Percentiles rank a stretch among this genome's conserved stretches.
phyloP scores from a whole-genome alignment of 805 yeast species.

The Yarrowia yakushimensis region DNA sequence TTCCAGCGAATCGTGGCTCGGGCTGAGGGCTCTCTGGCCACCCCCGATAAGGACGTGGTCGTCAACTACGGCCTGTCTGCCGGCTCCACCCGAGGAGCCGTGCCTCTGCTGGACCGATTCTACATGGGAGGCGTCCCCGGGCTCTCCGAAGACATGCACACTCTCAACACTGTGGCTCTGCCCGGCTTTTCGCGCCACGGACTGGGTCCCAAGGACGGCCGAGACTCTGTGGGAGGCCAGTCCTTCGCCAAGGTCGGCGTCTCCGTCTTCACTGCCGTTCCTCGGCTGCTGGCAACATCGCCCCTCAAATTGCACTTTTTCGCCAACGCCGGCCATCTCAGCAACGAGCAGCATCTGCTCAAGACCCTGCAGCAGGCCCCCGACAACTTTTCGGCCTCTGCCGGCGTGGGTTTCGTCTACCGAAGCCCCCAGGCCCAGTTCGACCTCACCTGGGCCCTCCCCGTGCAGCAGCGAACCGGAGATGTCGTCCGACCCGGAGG shows the following conservation, averaged over 20 bases:
- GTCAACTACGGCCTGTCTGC: conserved; percentile 18
- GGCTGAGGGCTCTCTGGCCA: conserved; percentile 6
- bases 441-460: conserved; percentile 24
- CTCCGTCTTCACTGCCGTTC: background rate
- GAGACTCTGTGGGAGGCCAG: conserved; percentile 22
- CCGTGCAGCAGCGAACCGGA: conserved; percentile 19
- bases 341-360: conserved; percentile 17
- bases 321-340: conserved; percentile 16
- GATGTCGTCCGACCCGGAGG: conserved; percentile 20
- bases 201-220: conserved; percentile 24
- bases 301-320: conserved; percentile 22
- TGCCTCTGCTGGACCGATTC: conserved; percentile 23
- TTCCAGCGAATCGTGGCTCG: conserved; percentile 8
- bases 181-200: conserved; percentile 22
- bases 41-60: conserved; percentile 2
- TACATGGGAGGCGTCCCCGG: conserved; percentile 24
- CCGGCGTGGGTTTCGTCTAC: conserved; percentile 21
- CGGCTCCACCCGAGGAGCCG: conserved; percentile 16
- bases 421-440: conserved; percentile 22
- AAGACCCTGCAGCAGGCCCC: conserved; percentile 9
- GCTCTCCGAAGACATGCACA: conserved; percentile 8
- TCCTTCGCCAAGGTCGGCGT: conserved; percentile 24
- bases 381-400: conserved; percentile 6
- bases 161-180: conserved; percentile 16
- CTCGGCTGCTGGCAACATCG: background rate